Evolutionary conservation across 2,329 filamentous ascomycete genomes (phyloP), one percentile per base, ranked within the genome.

Genomic region (Fragosphaeria purpurea): DNA sequence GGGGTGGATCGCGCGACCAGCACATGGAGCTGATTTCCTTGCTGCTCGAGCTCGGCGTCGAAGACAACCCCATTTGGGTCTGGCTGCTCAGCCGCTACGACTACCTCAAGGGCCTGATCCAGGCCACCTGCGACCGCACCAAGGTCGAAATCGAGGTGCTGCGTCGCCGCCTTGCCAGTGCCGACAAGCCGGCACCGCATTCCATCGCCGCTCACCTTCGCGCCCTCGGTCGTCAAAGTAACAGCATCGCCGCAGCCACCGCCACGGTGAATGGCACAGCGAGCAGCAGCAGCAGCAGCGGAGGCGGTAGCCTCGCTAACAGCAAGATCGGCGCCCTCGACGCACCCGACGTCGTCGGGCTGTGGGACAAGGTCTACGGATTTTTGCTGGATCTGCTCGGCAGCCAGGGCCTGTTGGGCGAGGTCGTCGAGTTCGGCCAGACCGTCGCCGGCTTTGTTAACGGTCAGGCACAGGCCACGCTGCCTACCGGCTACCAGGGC

Each of bases 11-110:
- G 35, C 88, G 91, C 61, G 88, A 95, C 58, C 78, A 83, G 63
- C 86, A 96, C 61, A 88, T 96, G 80, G 88, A 95, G 62, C 74
- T 96, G 45, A 97, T 98, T 50, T 77, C 82, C 30, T 74, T 96
- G 38, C 74, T 98, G 48, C 71, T 98, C n/a, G 91, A 98, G 65
- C 73, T 98, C 22, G 94, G 93, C 6, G 89, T 95, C 3, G 86
- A 95, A 8, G 89, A 97, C 53, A 98, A 95, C 60, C 93, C 93
- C 1, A 95, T 98, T 55, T 95, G 88, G 87, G 78, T 94, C 9
- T 98, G 93, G 90, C 79, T 98, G 32, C 72, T 91, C 50, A 95
- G 88, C 61, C 83, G 88, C 44, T 94, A 90, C 62, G 88, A 95
- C 56, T 83, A 90, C 61, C 74, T 98, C 50, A 96, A 93, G 66